These are phyloP conservation scores for Nidula microcarpa DNA, from an alignment of 768 basidiomycete genomes.

Conservation along the genomic window DNA sequence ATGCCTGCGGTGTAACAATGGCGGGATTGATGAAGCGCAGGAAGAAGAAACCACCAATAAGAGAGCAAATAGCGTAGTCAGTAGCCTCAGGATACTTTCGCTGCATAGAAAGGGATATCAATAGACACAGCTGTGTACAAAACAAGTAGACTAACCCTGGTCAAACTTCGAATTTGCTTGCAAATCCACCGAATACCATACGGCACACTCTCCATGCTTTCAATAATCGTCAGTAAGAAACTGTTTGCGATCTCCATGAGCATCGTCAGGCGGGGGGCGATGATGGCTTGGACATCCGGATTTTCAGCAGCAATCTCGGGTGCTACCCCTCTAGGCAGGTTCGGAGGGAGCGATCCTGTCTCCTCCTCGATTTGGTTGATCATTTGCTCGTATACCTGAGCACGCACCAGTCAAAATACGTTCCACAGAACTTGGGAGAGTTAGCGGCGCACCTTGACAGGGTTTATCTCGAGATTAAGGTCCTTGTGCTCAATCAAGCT, in stretches of 20 bases:
- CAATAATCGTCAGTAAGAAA: slow-evolving; percentile 96
- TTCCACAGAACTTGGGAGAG: neutral
- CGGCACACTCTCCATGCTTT: slow-evolving; percentile 96
- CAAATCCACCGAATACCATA: slow-evolving; percentile 99
- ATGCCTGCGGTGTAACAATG: slow-evolving; percentile 98
- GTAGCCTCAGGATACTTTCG: slow-evolving; percentile 99
- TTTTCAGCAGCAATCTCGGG: slow-evolving; percentile 96
- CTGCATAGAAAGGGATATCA: slow-evolving; percentile 35
- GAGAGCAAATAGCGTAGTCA: slow-evolving; percentile 96
- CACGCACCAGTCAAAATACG: slow-evolving; percentile 1
- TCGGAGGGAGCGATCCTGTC: slow-evolving; percentile 85
- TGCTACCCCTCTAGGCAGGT: slow-evolving; percentile 88
- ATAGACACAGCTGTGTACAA: neutral
- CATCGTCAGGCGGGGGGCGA: slow-evolving; percentile 96
- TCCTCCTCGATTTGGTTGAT: slow-evolving; percentile 98
- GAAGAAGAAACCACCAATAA: slow-evolving; percentile 99
- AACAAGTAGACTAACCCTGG: slow-evolving; percentile 59
- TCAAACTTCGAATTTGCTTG: slow-evolving; percentile 97
- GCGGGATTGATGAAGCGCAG: slow-evolving; percentile 99
- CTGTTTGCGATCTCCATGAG: slow-evolving; percentile 99
- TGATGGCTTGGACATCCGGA: slow-evolving; percentile 95
- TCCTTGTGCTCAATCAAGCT: slow-evolving; percentile 99
- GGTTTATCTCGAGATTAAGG: slow-evolving; percentile 98
- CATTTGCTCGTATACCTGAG: slow-evolving; percentile 98
- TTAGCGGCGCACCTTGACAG: slow-evolving; percentile 71